Conservation (phyloP, 371 early-diverging fungal genomes). For the Rhizopus delemar region DNA sequence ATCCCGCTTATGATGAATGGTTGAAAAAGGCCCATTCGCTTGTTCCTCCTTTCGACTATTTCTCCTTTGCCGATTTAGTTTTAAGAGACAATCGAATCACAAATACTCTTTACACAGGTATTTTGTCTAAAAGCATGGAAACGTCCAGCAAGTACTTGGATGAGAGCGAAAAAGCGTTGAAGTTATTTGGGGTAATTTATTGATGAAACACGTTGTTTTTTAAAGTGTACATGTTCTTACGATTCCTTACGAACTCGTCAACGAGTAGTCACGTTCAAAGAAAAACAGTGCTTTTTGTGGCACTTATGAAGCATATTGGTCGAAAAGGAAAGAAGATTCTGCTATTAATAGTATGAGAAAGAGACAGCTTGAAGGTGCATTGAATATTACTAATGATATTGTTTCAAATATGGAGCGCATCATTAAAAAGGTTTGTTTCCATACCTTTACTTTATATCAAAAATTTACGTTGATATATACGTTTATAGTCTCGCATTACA, state of each 20-base stretch:
- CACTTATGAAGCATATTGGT: not conserved
- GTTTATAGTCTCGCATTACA: not conserved
- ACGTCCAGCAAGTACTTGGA: not conserved
- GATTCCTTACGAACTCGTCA: not conserved
- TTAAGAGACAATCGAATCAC: not conserved
- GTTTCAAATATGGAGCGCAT: slow-evolving; percentile 1
- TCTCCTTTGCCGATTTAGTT: slow-evolving; percentile 4
- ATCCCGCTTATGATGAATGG: not conserved
- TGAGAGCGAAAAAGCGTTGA: not conserved
- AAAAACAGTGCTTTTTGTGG: not conserved
- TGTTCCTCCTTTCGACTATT: slow-evolving; percentile 1
- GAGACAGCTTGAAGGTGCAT: slow-evolving; percentile 3
- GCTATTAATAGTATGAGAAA: too few species aligned
- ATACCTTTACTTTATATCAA: not conserved
- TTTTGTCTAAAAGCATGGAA: not conserved
- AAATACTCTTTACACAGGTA: slow-evolving; percentile 1
- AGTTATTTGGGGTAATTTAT: not conserved
- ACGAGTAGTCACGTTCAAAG: slow-evolving; percentile 1
- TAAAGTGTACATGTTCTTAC: too few species aligned
- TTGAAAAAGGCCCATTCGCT: slow-evolving; percentile 1
- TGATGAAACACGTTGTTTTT: not conserved
- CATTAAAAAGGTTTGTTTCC: slow-evolving; percentile 6
- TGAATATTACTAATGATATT: not conserved
- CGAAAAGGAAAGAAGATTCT: not conserved
- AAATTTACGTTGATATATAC: not conserved